Percentiles rank a stretch among this genome's conserved stretches.
Conservation (phyloP, 345 rosid genomes). For the Dimocarpus longan region DNA sequence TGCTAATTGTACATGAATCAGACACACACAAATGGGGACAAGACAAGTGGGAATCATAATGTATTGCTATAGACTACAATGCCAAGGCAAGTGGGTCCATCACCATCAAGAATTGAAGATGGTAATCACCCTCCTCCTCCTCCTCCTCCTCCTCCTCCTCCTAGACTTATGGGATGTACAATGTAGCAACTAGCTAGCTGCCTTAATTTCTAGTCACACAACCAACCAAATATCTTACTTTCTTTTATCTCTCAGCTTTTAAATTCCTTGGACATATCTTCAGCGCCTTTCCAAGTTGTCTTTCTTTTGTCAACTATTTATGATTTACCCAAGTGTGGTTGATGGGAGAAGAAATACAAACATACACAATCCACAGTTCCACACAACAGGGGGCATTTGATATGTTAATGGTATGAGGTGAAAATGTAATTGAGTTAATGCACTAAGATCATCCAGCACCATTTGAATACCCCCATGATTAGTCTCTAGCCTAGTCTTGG, state of each 20-base stretch:
- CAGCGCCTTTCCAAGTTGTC: not conserved
- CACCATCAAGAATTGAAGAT: not conserved
- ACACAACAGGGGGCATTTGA: not conserved
- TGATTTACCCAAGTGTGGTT: not conserved
- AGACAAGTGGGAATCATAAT: not conserved
- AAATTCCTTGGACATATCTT: too few species aligned
- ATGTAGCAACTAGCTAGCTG: not conserved
- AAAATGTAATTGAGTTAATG: not conserved
- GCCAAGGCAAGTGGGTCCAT: constrained; percentile 13
- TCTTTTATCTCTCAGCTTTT: not conserved
- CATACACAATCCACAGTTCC: not conserved
- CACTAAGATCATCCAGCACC: not conserved
- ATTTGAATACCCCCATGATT: not conserved
- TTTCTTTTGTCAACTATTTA: not conserved
- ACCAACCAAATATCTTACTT: not conserved
- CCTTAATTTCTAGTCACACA: constrained; percentile 7
- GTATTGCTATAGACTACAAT: not conserved
- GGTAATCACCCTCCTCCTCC: too few species aligned
- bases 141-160: not conserved
- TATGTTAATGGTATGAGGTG: not conserved
- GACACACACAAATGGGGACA: not conserved
- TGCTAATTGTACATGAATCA: not conserved
- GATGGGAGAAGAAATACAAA: not conserved
- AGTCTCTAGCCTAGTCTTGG: not conserved
- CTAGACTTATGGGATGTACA: not conserved